A percentile compares a stretch with the other conserved stretches of the same genome.
Evolutionary conservation across 441 rosid species (phyloP).

Genomic region (Croton laevigatus): DNA sequence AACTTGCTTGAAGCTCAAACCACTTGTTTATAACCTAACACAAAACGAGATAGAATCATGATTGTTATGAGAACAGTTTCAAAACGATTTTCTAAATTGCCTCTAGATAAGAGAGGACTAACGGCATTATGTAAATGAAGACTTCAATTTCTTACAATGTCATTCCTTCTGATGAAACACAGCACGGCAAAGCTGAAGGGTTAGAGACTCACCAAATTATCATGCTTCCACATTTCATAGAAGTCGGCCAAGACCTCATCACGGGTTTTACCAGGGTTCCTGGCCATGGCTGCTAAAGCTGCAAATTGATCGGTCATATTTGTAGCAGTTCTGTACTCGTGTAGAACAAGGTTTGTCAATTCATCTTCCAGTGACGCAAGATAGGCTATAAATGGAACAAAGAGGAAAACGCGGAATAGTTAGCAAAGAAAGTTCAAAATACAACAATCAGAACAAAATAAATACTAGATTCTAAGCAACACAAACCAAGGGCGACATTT

Average conservation of each 20-base stretch:
- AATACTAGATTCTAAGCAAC: constrained; percentile 16
- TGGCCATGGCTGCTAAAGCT: constrained; percentile 87
- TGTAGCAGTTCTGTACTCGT: constrained; percentile 76
- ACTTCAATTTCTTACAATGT: background rate
- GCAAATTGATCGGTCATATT: constrained; percentile 96
- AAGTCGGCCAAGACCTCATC: constrained; percentile 87
- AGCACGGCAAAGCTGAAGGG: background rate
- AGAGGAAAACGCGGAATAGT: constrained; percentile 12
- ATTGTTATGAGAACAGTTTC: too few relatives aligned
- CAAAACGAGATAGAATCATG: constrained; percentile 17
- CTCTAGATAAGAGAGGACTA: background rate
- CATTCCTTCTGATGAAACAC: background rate
- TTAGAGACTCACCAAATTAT: constrained; percentile 59
- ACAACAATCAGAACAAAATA: background rate
- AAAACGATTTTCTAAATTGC: background rate
- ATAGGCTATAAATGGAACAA: constrained; percentile 48
- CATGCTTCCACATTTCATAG: constrained; percentile 80
- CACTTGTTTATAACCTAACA: constrained; percentile 91
- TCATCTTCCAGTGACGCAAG: constrained; percentile 81
- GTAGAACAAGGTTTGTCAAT: constrained; percentile 45
- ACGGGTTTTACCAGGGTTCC: constrained; percentile 68
- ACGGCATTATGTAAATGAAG: background rate
- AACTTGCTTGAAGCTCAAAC: constrained; percentile 91
- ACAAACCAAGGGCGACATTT: constrained; percentile 78
- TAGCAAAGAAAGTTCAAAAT: constrained; percentile 1